Conservation (phyloP, 352 stramenopile species). For the Pythium guiyangense region DNA sequence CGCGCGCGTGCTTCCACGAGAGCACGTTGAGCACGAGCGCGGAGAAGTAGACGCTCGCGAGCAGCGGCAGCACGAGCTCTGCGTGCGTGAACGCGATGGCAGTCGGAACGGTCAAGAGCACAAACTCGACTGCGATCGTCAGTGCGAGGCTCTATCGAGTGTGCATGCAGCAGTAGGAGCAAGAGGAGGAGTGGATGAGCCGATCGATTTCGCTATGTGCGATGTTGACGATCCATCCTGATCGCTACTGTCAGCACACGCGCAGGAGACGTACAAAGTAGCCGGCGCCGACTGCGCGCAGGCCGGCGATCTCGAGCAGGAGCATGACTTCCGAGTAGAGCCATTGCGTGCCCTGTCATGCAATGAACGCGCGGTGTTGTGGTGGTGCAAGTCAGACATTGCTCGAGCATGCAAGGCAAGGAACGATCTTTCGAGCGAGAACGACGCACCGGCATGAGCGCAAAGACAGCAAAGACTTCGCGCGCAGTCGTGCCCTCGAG, state of each 20-base stretch:
- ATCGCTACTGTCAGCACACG: background rate
- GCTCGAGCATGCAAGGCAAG: no score
- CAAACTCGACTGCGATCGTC: conserved; percentile 67
- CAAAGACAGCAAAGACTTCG: conserved; percentile 77
- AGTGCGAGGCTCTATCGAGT: conserved; percentile 33
- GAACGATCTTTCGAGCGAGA: no score
- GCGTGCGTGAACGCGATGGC: conserved; percentile 71
- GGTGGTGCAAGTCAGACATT: background rate
- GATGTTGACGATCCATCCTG: background rate
- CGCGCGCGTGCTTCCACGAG: conserved; percentile 72
- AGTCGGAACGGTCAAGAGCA: conserved; percentile 58
- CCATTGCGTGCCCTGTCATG: conserved; percentile 57
- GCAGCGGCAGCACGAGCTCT: conserved; percentile 50
- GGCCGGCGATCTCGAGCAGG: conserved; percentile 60
- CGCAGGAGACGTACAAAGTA: conserved; percentile 42
- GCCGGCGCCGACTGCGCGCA: conserved; percentile 40
- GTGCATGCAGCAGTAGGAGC: conserved; percentile 1
- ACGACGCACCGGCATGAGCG: conserved; percentile 54
- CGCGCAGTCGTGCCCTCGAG: conserved; percentile 59
- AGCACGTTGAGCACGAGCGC: conserved; percentile 45
- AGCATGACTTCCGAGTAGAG: conserved; percentile 81
- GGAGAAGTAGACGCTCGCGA: conserved; percentile 51
- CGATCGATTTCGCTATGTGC: background rate
- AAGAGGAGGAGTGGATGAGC: background rate
- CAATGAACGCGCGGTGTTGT: background rate